Conservation (phyloP, 768 basidiomycete species). For the Leccinum pellstonianum region DNA sequence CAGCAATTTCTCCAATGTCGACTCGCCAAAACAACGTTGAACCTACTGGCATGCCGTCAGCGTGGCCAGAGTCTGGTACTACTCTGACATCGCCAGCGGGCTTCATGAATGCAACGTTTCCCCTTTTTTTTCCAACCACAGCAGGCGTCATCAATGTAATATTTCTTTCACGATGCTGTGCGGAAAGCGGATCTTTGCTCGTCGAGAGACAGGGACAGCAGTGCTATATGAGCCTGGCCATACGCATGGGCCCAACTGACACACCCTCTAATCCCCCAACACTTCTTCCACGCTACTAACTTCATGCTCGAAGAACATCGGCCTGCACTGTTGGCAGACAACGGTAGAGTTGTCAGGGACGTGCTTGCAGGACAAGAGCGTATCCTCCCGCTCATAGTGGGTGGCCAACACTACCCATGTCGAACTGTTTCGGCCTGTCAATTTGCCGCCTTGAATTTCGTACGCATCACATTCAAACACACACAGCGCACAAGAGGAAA, state of each 20-base stretch:
- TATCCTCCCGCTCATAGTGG: constrained; percentile 37
- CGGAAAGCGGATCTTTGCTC: constrained; percentile 3
- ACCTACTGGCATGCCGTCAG: too few relatives aligned
- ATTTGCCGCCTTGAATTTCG: constrained; percentile 63
- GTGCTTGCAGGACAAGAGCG: constrained; percentile 34
- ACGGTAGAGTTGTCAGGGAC: constrained; percentile 15
- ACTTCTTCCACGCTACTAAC: neutral
- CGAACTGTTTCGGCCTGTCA: constrained; percentile 49
- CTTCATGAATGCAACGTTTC: constrained; percentile 20
- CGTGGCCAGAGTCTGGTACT: too few relatives aligned
- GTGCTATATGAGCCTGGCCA: constrained; percentile 15
- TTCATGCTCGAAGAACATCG: constrained; percentile 16
- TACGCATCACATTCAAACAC: constrained; percentile 42
- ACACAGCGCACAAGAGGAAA: constrained; percentile 5
- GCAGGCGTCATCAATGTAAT: neutral
- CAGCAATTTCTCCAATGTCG: too few relatives aligned
- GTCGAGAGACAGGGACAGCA: constrained; percentile 1
- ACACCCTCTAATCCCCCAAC: neutral
- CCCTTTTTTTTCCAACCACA: neutral
- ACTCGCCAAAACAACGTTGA: neutral
- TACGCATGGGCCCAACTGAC: neutral
- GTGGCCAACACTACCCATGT: constrained; percentile 48
- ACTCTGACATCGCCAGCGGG: neutral
- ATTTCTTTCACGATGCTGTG: constrained; percentile 14
- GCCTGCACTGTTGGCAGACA: constrained; percentile 13